A percentile compares a stretch with the other conserved stretches of the same genome.
These are phyloP conservation scores for Salix caprea DNA, from an alignment of 345 rosid species.

Conservation along the genomic window DNA sequence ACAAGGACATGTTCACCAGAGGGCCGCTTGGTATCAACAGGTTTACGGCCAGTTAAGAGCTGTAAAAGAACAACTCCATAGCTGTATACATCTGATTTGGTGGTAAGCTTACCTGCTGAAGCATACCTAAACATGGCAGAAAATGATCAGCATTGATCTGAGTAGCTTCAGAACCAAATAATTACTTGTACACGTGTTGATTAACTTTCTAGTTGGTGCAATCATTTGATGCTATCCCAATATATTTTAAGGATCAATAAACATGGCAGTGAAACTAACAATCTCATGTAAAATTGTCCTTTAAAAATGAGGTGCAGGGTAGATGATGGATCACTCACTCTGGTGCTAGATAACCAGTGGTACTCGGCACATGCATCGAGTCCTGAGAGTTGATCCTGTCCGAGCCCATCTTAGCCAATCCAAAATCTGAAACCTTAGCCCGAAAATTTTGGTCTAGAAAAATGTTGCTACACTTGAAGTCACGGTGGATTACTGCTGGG, in stretches of 20 bases:
- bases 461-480: constrained; percentile 73
- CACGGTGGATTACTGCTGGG: constrained; percentile 77
- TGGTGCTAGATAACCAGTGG: constrained; percentile 80
- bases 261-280: neutral
- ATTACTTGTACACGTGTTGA: neutral
- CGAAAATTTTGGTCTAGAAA: constrained; percentile 53
- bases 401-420: constrained; percentile 70
- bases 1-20: constrained; percentile 81
- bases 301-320: constrained; percentile 1
- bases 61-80: constrained; percentile 78
- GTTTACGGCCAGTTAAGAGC: constrained; percentile 79
- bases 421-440: constrained; percentile 75
- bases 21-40: constrained; percentile 62
- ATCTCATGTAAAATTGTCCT: neutral
- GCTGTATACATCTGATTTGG: constrained; percentile 90
- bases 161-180: neutral
- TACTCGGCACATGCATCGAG: constrained; percentile 62
- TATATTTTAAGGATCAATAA: neutral
- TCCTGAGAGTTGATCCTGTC: constrained; percentile 73
- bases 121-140: constrained; percentile 47
- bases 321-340: constrained; percentile 59
- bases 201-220: neutral
- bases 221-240: neutral
- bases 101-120: constrained; percentile 82
- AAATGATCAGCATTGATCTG: neutral